phyloP scores from a whole-genome alignment of 116 monocot species.

The Zostera marina region DNA sequence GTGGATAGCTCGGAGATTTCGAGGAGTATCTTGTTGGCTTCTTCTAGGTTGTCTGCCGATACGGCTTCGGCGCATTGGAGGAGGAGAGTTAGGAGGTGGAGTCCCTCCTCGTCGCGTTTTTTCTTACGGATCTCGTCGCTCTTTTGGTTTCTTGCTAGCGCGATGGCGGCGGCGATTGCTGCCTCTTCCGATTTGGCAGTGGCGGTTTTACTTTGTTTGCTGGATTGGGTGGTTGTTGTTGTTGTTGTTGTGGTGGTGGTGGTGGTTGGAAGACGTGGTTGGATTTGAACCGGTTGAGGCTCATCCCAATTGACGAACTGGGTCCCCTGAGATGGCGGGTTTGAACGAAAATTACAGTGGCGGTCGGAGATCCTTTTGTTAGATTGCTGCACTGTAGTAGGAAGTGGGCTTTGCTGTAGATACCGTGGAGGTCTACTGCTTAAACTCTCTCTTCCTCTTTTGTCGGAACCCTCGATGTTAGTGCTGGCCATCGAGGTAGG shows the following conservation, averaged over 20 bases:
- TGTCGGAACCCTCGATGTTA: constrained; percentile 6
- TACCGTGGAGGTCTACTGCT: neutral
- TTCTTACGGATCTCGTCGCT: constrained; percentile 50
- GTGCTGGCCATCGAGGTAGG: neutral
- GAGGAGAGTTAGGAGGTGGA: constrained; percentile 82
- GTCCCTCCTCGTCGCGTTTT: constrained; percentile 78
- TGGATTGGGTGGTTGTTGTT: constrained; percentile 4
- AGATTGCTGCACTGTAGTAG: neutral
- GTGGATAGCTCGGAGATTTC: constrained; percentile 95
- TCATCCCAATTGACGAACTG: constrained; percentile 10
- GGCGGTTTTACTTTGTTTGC: constrained; percentile 6
- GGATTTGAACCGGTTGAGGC: neutral
- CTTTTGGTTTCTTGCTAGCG: constrained; percentile 10
- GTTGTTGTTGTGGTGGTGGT: constrained; percentile 6
- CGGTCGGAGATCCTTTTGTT: constrained; percentile 3
- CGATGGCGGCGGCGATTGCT: constrained; percentile 5
- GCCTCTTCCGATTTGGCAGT: constrained; percentile 25
- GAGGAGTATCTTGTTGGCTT: constrained; percentile 61
- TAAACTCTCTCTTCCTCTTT: constrained; percentile 9
- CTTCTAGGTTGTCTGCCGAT: constrained; percentile 73
- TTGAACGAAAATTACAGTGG: neutral
- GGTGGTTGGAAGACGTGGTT: neutral
- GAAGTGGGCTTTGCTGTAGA: constrained; percentile 4
- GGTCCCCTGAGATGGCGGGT: neutral
- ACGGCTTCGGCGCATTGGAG: constrained; percentile 95